Conservation (phyloP, 352 stramenopile genomes). For the Pythium rhizo-oryzae region DNA sequence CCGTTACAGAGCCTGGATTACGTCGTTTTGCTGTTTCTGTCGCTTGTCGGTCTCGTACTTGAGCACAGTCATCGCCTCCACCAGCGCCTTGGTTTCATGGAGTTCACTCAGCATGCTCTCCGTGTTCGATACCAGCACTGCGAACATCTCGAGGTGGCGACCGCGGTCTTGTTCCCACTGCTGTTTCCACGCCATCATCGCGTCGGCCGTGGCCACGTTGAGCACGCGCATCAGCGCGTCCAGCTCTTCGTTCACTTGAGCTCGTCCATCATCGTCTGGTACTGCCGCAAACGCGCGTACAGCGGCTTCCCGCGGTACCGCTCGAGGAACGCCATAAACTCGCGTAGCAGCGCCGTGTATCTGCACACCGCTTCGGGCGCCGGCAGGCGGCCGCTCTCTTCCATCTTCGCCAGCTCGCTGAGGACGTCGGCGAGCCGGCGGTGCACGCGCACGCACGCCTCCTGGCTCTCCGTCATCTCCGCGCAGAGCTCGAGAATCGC, state of each 20-base stretch:
- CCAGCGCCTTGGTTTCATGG: too few relatives aligned
- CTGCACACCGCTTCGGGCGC: background rate
- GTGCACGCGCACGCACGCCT: background rate
- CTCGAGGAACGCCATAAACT: background rate
- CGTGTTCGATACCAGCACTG: too few relatives aligned
- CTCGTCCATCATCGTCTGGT: background rate
- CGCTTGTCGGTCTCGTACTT: background rate
- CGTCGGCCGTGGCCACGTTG: too few relatives aligned
- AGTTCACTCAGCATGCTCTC: too few relatives aligned
- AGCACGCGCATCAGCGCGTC: too few relatives aligned
- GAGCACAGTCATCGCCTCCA: conserved; percentile 3
- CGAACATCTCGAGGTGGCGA: too few relatives aligned
- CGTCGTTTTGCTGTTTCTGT: background rate
- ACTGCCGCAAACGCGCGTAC: background rate
- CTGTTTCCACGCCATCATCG: too few relatives aligned
- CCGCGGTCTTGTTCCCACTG: too few relatives aligned
- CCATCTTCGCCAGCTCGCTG: background rate
- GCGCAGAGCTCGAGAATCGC: background rate
- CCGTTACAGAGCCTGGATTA: background rate
- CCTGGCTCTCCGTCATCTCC: conserved; percentile 1
- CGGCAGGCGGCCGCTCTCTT: background rate
- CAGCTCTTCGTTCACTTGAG: too few relatives aligned
- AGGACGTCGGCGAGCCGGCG: background rate
- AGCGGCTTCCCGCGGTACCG: background rate
- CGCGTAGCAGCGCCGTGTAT: background rate